These are phyloP conservation scores for Trichoderma sp. DNA, from an alignment of 2,329 filamentous ascomycete genomes.

Conservation along the genomic window DNA sequence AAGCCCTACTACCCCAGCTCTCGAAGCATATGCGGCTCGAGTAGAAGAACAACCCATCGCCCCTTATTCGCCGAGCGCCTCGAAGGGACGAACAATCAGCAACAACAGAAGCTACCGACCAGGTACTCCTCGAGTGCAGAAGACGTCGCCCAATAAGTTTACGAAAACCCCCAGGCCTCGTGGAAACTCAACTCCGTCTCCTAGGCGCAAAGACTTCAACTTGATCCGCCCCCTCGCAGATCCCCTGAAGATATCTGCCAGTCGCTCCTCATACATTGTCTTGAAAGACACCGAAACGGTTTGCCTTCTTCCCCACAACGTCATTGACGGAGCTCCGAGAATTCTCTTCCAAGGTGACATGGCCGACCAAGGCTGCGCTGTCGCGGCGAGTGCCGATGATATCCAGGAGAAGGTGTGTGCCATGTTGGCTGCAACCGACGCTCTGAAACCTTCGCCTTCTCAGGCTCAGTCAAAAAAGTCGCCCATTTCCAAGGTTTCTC, in stretches of 20 bases:
- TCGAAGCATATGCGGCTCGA: conserved; percentile 1
- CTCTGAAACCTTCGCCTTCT: conserved; percentile 39
- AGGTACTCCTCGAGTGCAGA: conserved; percentile 28
- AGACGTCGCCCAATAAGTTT: conserved; percentile 27
- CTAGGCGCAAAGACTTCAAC: conserved; percentile 29
- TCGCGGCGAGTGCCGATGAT: conserved; percentile 31
- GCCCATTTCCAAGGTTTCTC: conserved; percentile 35
- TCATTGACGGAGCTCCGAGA: conserved; percentile 6
- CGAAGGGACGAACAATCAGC: not conserved
- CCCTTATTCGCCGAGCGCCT: not conserved
- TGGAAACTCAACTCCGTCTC: conserved; percentile 28
- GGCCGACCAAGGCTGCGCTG: not conserved
- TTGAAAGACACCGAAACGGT: conserved; percentile 1
- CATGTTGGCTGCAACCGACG: conserved; percentile 44
- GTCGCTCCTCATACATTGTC: conserved; percentile 31
- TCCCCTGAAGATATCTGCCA: conserved; percentile 28
- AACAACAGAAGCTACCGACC: conserved; percentile 1
- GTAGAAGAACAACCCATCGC: not conserved
- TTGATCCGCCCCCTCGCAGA: conserved; percentile 30
- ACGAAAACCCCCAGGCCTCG: not conserved
- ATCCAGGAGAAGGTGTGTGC: conserved; percentile 42
- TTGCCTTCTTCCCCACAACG: conserved; percentile 21
- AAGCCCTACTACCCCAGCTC: conserved; percentile 1
- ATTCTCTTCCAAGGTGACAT: conserved; percentile 11
- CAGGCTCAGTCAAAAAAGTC: conserved; percentile 26